Base-by-base conservation (phyloP, 192 early-diverging fungal species). In the Spizellomyces sp. region DNA sequence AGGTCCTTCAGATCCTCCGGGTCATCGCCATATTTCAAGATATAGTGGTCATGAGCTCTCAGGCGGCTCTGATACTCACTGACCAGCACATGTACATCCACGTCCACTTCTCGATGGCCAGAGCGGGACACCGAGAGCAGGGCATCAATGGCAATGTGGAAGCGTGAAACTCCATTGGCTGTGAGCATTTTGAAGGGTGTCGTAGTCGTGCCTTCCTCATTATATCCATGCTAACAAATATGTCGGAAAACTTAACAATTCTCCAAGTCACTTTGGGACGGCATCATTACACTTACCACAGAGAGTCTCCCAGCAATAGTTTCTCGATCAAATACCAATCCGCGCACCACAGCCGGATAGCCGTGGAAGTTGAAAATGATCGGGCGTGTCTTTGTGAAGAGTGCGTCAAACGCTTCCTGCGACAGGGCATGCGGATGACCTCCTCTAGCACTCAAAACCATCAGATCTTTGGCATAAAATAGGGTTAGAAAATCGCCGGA, bases 361-460 rank as follows among this genome's bases (percentile, higher is more conserved):
- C 80, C 80, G 58, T 81, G 80, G 67, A 81, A 81, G 65, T 81
- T 81, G 59, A 81, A 77, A 42, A 81, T 69, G 22, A 81, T 61
- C 5, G 80, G 80, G 42, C 64, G 65, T 12, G 73, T 70, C 5
- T 22, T 48, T 7, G 80, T 81, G 59, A 81, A 81, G 27, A 81
- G 22, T 12, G 65, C 67, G 9, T 69, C 54, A 61, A 81, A 81
- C 45, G 47, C 75, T 27, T 68, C 66, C 9, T 69, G 41, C n/a
- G 70, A 71, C 7, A 81, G 71, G 12, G 78, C 70, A 58, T 81
- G 80, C 6, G 80, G 80, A 61, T 81, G 80, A 19, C 74, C 52
- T 17, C 66, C 57, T 5, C 64, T 45, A 6, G 48, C 57, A 6
- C 73, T 69, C 15, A 81, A 66, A 21, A 81, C 71, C 80, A 81